Evolutionary conservation across 2,329 filamentous ascomycete species (phyloP).

Genomic region (Arthrobotrys entomopaga): DNA sequence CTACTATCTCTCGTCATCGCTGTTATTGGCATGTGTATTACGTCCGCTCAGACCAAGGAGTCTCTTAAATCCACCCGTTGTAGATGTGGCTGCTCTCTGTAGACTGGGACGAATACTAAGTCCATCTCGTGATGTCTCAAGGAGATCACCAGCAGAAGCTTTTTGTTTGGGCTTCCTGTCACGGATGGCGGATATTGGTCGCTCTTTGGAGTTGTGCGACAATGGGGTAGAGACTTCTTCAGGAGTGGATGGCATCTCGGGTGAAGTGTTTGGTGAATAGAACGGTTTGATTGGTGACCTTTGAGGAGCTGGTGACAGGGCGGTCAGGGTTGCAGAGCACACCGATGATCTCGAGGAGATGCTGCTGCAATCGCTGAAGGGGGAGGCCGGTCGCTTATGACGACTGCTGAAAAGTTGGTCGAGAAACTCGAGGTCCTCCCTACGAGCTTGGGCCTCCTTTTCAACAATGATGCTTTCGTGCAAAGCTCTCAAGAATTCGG

Average conservation of each 20-base stretch:
- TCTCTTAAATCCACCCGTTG: slow-evolving; percentile 41
- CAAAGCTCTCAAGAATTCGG: slow-evolving; percentile 39
- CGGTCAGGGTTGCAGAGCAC: slow-evolving; percentile 40
- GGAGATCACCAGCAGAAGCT: slow-evolving; percentile 35
- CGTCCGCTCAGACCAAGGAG: slow-evolving; percentile 48
- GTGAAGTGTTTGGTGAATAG: slow-evolving; percentile 32
- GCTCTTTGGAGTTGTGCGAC: slow-evolving; percentile 51
- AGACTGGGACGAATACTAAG: slow-evolving; percentile 38
- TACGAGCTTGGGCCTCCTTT: slow-evolving; percentile 48
- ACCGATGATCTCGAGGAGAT: slow-evolving; percentile 39
- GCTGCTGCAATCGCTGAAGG: slow-evolving; percentile 50
- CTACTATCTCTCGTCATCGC: slow-evolving; percentile 50
- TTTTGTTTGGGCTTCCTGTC: slow-evolving; percentile 44
- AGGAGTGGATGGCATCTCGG: slow-evolving; percentile 42
- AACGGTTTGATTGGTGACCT: slow-evolving; percentile 33
- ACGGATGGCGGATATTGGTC: slow-evolving; percentile 48
- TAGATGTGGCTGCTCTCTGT: slow-evolving; percentile 44
- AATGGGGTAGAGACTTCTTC: slow-evolving; percentile 40
- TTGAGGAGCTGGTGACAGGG: slow-evolving; percentile 43
- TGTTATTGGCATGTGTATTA: slow-evolving; percentile 41
- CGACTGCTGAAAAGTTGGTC: slow-evolving; percentile 52
- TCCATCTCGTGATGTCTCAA: slow-evolving; percentile 37
- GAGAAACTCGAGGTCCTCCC: slow-evolving; percentile 50
- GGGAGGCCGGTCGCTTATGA: slow-evolving; percentile 33
- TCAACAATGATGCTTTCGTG: slow-evolving; percentile 53